Evolutionary conservation across 1,139 yeast genomes (phyloP), one percentile per base, ranked within the genome.

Genomic region (Hansenula sp.): DNA sequence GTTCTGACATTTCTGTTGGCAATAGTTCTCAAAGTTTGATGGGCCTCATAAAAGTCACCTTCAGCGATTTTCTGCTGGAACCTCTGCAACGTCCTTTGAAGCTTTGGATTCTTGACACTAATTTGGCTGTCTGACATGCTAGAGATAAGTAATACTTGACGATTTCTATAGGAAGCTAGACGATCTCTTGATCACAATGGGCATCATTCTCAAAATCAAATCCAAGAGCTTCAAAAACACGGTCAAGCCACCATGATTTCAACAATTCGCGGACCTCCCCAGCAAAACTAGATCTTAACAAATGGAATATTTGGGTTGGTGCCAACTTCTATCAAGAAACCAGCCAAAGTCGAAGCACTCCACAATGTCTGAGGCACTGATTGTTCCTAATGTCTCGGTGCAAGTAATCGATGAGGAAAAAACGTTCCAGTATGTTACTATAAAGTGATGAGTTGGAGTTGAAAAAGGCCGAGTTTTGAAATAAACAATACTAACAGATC

Each of bases 21-120:
- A 46, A 91, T 84, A 9, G 97, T 89, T 57, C 96, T 72, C 42
- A 91, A 74, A 0, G 96, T 91, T 64, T 91, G 98, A 60, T 91
- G 96, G 0, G 98, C 98, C 61, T 93, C 99, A 60, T 91, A 91
- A 66, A 74, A 89, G 43, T 90, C 86, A 3, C 90, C 90, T 41
- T 75, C 76, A 41, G 76, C 78, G 51, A 91, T 84, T 57, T 86
- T 83, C 39, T 76, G 73, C 57, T 81, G 79, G 66, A 84, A 84
- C 49, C 93, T 68, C 29, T 72, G 79, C 39, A 84, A 65, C 2
- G 89, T 82, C 57, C 77, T 76, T 43, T 75, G 71, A 33, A 83
- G 64, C 57, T 81, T 82, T 2, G 60, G 57, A 29, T 50, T 54
- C 25, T 31, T 45, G 39, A 47, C 44, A 17, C 38, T 38, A 38